Base-by-base conservation (phyloP, 768 basidiomycete genomes). In the Chalciporus sphaerocephalus region DNA sequence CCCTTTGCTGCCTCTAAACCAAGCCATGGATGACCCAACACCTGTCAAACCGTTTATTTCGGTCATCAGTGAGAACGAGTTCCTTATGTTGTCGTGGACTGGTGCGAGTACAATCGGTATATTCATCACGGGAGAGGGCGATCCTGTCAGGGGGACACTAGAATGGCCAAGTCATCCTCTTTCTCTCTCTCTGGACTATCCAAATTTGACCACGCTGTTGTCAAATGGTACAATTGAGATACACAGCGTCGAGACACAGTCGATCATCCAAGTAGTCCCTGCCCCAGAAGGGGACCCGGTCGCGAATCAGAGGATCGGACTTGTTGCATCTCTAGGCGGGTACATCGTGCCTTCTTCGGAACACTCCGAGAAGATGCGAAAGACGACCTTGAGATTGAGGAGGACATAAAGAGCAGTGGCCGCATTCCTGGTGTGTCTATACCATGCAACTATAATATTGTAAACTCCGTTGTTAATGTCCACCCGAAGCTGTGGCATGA, bases 121-220 rank as follows among this genome's bases (percentile, higher is more conserved):
- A 9, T 98, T 97, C 55, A 74, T 97, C 52, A 90, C 79, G 12
- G 79, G 82, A 0, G 78, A 80, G 2, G 93, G 92, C 0, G 92
- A 95, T 63, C 92, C 94, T 5, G 84, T 92, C 7, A 76, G 93
- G 37, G 92, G 92, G 2, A 94, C 93, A 2, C 68, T 96, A 35
- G 79, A 91, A 59, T 96, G 92, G 90, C 75, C 81, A 3, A 77
- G 71, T 40, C 83, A 94, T 70, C 90, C 92, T 0, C 68, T 80
- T 18, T 76, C 82, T 16, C 69, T 92, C 28, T 83, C 81, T 48
- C 70, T 92, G 41, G 92, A 96, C 60, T 81, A 83, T 53, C 92
- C 90, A 4, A 85, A 87, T 51, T 70, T 92, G 41, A 81, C 83
- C 11, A 78, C 92, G 1, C 74, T 96, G 4, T 73, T 96, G 4